phyloP scores from a whole-genome alignment of 1,284 basidiomycete species.

The Thecaphora thlaspeos region DNA sequence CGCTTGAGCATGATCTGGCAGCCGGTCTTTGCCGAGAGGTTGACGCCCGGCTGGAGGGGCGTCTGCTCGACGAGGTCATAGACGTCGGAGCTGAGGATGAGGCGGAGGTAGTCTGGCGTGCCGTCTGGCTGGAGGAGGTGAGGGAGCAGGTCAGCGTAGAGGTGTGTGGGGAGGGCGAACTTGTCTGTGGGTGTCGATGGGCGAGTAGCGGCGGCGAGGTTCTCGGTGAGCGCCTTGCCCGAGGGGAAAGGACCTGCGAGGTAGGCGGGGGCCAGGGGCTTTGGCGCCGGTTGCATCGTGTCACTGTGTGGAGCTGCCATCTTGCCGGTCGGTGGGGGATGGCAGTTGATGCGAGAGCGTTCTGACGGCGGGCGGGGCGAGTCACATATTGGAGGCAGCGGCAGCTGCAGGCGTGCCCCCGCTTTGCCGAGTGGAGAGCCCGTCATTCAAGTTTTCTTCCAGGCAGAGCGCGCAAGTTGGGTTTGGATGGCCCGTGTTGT shows the following conservation, averaged over 20 bases:
- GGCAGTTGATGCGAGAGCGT: too few species aligned
- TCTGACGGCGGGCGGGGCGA: too few species aligned
- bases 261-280: slow-evolving; percentile 18
- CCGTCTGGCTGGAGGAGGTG: slow-evolving; percentile 70
- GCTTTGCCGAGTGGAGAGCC: too few species aligned
- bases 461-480: too few species aligned
- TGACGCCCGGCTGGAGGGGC: slow-evolving; percentile 80
- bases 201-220: slow-evolving; percentile 1
- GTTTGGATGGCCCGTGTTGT: too few species aligned
- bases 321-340: too few species aligned
- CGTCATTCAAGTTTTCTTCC: too few species aligned
- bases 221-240: slow-evolving; percentile 22
- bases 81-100: slow-evolving; percentile 89
- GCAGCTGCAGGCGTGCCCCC: too few species aligned
- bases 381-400: too few species aligned
- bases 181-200: slow-evolving; percentile 6
- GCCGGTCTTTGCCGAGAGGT: slow-evolving; percentile 81
- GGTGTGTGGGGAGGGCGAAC: slow-evolving; percentile 20
- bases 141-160: slow-evolving; percentile 68
- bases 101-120: slow-evolving; percentile 86
- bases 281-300: too few species aligned
- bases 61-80: slow-evolving; percentile 92
- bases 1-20: slow-evolving; percentile 93
- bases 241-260: slow-evolving; percentile 33
- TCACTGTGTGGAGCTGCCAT: too few species aligned